Percentiles rank a stretch among this genome's conserved stretches.
phyloP scores from a whole-genome alignment of 2,329 filamentous ascomycete species.

The Dryadomyces quercus-mongolicae region DNA sequence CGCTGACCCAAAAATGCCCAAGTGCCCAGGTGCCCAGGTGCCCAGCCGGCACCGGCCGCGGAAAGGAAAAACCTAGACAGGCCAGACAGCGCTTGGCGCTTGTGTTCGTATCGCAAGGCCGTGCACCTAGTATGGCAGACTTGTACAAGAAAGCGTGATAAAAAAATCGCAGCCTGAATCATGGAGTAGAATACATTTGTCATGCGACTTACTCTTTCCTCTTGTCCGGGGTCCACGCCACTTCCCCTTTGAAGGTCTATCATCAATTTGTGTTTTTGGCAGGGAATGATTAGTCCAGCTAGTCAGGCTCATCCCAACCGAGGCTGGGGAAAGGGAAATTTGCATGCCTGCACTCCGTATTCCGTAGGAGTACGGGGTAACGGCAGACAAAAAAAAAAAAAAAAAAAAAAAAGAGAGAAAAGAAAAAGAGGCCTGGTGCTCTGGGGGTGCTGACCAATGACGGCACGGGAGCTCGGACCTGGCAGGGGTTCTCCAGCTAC shows the following conservation, averaged over 20 bases:
- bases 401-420: too few relatives aligned
- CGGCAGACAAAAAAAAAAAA: too few relatives aligned
- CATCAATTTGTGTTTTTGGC: not conserved
- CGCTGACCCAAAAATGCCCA: not conserved
- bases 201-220: not conserved
- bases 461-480: too few relatives aligned
- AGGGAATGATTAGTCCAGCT: not conserved
- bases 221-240: not conserved
- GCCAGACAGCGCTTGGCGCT: too few relatives aligned
- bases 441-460: not conserved
- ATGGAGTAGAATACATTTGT: not conserved
- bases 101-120: too few relatives aligned
- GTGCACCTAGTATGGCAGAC: not conserved
- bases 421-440: too few relatives aligned
- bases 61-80: not conserved
- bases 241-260: not conserved
- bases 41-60: not conserved
- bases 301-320: too few relatives aligned
- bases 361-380: too few relatives aligned
- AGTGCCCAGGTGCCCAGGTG: too few relatives aligned
- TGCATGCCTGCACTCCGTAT: too few relatives aligned
- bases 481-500: not conserved
- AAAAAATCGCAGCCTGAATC: not conserved
- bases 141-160: not conserved
- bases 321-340: too few relatives aligned